Evolutionary conservation across 202 grass and related monocot genomes (phyloP), one percentile per base, ranked within the genome.

Genomic region (Sporobolus alterniflorus): DNA sequence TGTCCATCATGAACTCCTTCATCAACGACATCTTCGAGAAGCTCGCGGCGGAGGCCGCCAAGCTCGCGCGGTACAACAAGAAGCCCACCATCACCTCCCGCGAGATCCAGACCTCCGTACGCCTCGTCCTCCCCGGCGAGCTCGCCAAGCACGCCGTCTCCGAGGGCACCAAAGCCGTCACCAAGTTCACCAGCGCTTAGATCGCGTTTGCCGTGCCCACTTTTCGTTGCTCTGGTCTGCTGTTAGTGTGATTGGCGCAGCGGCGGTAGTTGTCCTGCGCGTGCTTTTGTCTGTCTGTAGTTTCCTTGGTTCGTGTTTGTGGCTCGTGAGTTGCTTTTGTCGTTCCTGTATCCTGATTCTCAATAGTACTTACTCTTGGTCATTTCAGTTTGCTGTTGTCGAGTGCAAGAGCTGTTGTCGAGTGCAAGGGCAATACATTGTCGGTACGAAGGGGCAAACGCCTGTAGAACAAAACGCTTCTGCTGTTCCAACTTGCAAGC

Each of bases 11-110:
- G 89, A 91, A 91, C 75, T 84, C 75, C 11, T 88, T 84, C 61
- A 88, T 88, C 62, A 91, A 91, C 31, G 89, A 91, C 60, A 88
- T 91, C 40, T 91, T 91, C 50, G 89, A 91, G 89, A 91, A 91
- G 68, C 73, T 91, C 46, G 75, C 80, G 32, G 40, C 16, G 0
- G 84, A 91, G 84, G 75, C 89, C 5, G 62, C 74, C 39, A 87
- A 75, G 67, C 89, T 91, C 8, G 80, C 81, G 0, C 77, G 89
- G 3, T 91, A 91, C 81, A 91, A 84, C 64, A 91, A 91, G 85
- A 91, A 91, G 61, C 85, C 85, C 49, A 91, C 89, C 85, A 88
- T 91, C 69, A 91, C 89, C 34, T 91, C 81, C 54, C 76, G 85
- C 2, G 89, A 91, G 89, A 82, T 91, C 54, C 85, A 91, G 89